Evolutionary conservation across 306 rosid genomes (phyloP).

Genomic region (Ziziphus jujuba): DNA sequence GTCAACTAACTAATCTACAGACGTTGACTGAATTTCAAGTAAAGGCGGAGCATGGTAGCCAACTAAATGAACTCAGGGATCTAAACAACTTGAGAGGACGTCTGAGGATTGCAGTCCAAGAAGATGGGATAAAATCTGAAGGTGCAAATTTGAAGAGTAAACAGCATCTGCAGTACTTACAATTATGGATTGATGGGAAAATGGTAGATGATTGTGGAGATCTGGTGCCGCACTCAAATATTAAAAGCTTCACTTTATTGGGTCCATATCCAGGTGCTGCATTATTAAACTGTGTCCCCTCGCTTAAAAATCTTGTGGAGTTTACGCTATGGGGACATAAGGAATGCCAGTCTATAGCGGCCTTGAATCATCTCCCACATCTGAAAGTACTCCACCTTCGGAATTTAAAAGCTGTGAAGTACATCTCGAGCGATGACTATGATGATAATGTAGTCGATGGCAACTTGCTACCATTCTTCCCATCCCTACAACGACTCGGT

Average conservation of each 20-base stretch:
- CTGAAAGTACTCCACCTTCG: background rate
- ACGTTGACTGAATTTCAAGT: background rate
- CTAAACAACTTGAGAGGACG: background rate
- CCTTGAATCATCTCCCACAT: background rate
- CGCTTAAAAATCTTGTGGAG: background rate
- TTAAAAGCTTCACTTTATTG: background rate
- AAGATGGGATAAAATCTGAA: background rate
- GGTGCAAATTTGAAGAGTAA: background rate
- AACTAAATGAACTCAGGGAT: background rate
- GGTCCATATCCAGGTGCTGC: slow-evolving; percentile 22
- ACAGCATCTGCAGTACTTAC: background rate
- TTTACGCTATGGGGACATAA: rapidly evolving
- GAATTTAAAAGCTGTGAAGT: background rate
- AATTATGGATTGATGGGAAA: background rate
- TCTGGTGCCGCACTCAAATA: background rate
- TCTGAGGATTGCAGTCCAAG: background rate
- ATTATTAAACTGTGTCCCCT: slow-evolving; percentile 12
- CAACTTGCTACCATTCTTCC: background rate
- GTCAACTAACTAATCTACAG: background rate
- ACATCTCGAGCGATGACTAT: background rate
- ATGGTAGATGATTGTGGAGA: slow-evolving; percentile 5
- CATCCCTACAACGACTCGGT: background rate
- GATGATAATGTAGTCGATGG: background rate
- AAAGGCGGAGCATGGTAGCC: background rate
- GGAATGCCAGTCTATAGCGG: background rate